Conservation (phyloP, 495 filamentous ascomycete species). For the Venustampulla echinocandica region DNA sequence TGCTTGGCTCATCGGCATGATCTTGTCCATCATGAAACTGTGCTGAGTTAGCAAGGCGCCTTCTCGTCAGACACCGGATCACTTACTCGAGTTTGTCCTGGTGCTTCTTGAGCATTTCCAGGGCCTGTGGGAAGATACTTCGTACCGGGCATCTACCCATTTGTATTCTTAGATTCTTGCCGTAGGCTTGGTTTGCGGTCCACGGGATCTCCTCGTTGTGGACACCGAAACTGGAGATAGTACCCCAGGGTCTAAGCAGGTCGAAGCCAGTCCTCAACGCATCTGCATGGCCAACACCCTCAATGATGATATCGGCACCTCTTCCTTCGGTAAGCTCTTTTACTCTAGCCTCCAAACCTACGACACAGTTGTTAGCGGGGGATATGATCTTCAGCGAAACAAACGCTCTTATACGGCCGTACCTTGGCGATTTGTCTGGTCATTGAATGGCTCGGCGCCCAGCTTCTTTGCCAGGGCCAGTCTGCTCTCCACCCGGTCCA, state of each 20-base stretch:
- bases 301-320: slow-evolving; percentile 85
- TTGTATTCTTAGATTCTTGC: slow-evolving; percentile 83
- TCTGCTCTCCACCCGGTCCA: slow-evolving; percentile 73
- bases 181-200: slow-evolving; percentile 72
- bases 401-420: not conserved
- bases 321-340: slow-evolving; percentile 70
- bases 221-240: slow-evolving; percentile 83
- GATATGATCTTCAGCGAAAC: not conserved
- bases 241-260: slow-evolving; percentile 75
- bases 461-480: slow-evolving; percentile 67
- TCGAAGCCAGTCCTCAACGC: slow-evolving; percentile 81
- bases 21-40: slow-evolving; percentile 89
- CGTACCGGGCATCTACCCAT: slow-evolving; percentile 93
- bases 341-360: slow-evolving; percentile 57
- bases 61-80: not conserved
- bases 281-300: slow-evolving; percentile 80
- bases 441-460: slow-evolving; percentile 84
- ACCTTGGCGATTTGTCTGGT: slow-evolving; percentile 53
- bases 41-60: slow-evolving; percentile 7
- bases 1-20: slow-evolving; percentile 80
- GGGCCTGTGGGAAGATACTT: slow-evolving; percentile 69
- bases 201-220: slow-evolving; percentile 89
- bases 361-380: too few species aligned
- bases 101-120: slow-evolving; percentile 71
- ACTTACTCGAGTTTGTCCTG: slow-evolving; percentile 74